phyloP scores from a whole-genome alignment of 768 basidiomycete genomes.

The Boletus sensibilis region DNA sequence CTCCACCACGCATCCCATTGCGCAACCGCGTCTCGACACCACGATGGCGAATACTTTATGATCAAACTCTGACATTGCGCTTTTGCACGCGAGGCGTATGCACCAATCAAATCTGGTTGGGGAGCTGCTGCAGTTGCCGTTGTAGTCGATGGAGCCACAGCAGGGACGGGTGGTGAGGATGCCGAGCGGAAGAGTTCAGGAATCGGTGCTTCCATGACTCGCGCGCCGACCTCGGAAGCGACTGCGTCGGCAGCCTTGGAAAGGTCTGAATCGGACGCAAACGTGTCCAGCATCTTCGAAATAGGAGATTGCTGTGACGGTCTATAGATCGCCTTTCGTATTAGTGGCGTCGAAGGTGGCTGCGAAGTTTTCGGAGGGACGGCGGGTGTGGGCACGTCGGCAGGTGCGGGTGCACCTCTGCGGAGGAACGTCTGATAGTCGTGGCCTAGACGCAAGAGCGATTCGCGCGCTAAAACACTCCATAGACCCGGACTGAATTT shows the following conservation, averaged over 20 bases:
- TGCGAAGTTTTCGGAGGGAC: slow-evolving; percentile 29
- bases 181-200: slow-evolving; percentile 52
- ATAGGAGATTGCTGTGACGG: slow-evolving; percentile 47
- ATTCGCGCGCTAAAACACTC: slow-evolving; percentile 56
- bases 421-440: slow-evolving; percentile 69
- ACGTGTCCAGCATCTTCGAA: slow-evolving; percentile 49
- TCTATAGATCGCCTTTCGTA: slow-evolving; percentile 42
- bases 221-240: slow-evolving; percentile 32
- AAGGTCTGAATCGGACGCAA: slow-evolving; percentile 61
- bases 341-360: slow-evolving; percentile 37
- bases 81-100: slow-evolving; percentile 1
- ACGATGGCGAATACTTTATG: slow-evolving; percentile 32
- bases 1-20: slow-evolving; percentile 53
- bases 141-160: slow-evolving; percentile 10
- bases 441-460: slow-evolving; percentile 57
- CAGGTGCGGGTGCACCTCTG: slow-evolving; percentile 43
- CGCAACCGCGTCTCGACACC: slow-evolving; percentile 24
- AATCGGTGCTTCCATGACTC: slow-evolving; percentile 33
- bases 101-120: neutral
- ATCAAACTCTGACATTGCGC: slow-evolving; percentile 3
- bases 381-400: slow-evolving; percentile 20
- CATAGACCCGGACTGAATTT: slow-evolving; percentile 65
- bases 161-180: slow-evolving; percentile 18
- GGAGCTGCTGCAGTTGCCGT: neutral
- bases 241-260: slow-evolving; percentile 50